Evolutionary conservation across 1,284 basidiomycete species (phyloP), one percentile per base, ranked within the genome.

Genomic region (Ceratobasidium papillatum): DNA sequence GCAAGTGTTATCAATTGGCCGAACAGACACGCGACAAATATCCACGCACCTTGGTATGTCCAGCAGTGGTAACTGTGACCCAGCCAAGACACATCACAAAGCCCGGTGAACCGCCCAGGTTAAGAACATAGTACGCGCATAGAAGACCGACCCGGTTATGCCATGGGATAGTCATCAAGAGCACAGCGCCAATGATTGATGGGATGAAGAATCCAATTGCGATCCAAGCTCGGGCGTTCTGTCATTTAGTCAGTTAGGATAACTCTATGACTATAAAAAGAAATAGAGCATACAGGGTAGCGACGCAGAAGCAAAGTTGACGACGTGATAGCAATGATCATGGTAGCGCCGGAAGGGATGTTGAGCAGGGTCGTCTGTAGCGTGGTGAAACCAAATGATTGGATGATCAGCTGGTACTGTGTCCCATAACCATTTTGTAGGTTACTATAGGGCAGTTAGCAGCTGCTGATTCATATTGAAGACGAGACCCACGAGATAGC

Each of bases 321-420:
- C 74, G 30, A 71, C 61, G 27, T 74, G 47, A 56, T 49, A 56
- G 69, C 75, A 75, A 71, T 76, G 74, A 43, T 43, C 76, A 78
- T 79, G 54, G 78, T 76, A 3, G 69, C 69, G 17, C 82, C 82
- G 22, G 77, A 75, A 0, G 81, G 81, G 58, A 82, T 84, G 72
- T 86, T 85, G 79, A 87, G 83, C 30, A 87, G 78, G n/a, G 86
- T 84, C 0, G 85, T 85, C n/a, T 84, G 71, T 64, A 84, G 74
- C 7, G 78, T 79, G 22, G 75, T 78, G 77, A 81, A 83, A 1
- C 82, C 82, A 56, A 82, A 82, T 9, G 79, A 78, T 41, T 81
- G 80, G 76, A 86, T 85, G 77, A 85, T 85, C 36, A 86, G 80
- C 43, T 84, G 83, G 8, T 84, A 85, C 74, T 85, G 85, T 19